A percentile compares a stretch with the other conserved stretches of the same genome.
phyloP scores from a whole-genome alignment of 805 yeast species.

The Kazachstania psychrophila region DNA sequence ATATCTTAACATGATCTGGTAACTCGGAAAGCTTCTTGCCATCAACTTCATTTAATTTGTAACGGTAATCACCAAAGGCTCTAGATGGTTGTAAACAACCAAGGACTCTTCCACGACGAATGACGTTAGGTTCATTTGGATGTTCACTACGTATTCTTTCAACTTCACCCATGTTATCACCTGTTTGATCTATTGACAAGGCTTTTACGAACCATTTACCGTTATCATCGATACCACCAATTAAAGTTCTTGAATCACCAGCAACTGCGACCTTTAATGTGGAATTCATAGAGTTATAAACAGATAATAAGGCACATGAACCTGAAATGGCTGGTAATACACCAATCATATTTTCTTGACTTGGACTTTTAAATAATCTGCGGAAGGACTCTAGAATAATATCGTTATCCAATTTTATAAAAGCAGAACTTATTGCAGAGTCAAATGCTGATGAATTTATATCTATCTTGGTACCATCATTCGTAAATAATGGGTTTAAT shows the following conservation, averaged over 20 bases:
- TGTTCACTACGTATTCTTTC: constrained; percentile 77
- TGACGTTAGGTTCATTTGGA: constrained; percentile 80
- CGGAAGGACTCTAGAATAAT: constrained; percentile 70
- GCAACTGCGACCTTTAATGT: constrained; percentile 83
- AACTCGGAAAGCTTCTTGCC: constrained; percentile 40
- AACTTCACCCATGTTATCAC: constrained; percentile 81
- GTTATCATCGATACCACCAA: constrained; percentile 57
- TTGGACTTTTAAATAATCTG: constrained; percentile 56
- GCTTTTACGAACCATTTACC: constrained; percentile 86
- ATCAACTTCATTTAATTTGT: constrained; percentile 60
- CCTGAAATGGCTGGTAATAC: constrained; percentile 94
- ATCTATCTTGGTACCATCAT: constrained; percentile 31
- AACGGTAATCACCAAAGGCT: constrained; percentile 95
- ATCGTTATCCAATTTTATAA: constrained; percentile 74
- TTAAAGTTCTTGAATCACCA: constrained; percentile 89
- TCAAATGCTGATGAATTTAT: constrained; percentile 48
- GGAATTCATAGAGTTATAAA: constrained; percentile 69
- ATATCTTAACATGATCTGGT: constrained; percentile 72
- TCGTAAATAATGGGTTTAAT: constrained; percentile 50
- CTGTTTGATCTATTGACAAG: constrained; percentile 86
- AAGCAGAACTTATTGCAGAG: constrained; percentile 71
- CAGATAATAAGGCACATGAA: constrained; percentile 81
- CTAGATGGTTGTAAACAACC: constrained; percentile 93
- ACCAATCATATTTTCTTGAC: constrained; percentile 45
- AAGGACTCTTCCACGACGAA: constrained; percentile 79